These are phyloP conservation scores for Cordyceps farinosa DNA, from an alignment of 2,329 filamentous ascomycete species.

Conservation along the genomic window DNA sequence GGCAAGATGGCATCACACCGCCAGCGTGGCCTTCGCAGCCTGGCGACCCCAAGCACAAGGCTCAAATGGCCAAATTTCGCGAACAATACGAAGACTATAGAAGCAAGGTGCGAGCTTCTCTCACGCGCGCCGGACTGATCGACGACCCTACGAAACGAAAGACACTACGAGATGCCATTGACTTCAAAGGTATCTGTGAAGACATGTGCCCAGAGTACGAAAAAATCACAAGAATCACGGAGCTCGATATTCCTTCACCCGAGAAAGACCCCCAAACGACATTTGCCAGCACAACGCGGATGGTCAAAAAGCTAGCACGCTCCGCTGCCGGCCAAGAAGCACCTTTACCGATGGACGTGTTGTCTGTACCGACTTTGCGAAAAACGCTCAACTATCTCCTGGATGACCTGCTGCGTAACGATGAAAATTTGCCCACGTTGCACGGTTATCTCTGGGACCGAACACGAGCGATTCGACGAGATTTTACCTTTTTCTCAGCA, in stretches of 20 bases:
- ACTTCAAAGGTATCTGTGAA: conserved; percentile 65
- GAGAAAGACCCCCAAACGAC: conserved; percentile 48
- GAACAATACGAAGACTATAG: conserved; percentile 56
- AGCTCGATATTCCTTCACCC: conserved; percentile 53
- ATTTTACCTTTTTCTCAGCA: conserved; percentile 64
- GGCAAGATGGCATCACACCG: conserved; percentile 51
- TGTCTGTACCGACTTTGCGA: conserved; percentile 55
- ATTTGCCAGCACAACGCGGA: conserved; percentile 48
- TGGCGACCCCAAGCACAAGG: conserved; percentile 49
- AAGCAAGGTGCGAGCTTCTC: conserved; percentile 50
- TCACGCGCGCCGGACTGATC: conserved; percentile 58
- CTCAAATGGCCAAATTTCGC: conserved; percentile 51
- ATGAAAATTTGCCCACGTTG: conserved; percentile 51
- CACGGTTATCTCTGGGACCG: conserved; percentile 68
- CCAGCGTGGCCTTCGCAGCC: conserved; percentile 55
- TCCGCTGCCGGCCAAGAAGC: conserved; percentile 67
- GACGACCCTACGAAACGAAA: conserved; percentile 64
- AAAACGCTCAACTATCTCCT: conserved; percentile 62
- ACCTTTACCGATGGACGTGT: conserved; percentile 64
- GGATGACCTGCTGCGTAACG: conserved; percentile 52
- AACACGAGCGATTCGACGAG: conserved; percentile 63
- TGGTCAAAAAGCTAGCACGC: conserved; percentile 65
- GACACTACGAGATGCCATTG: conserved; percentile 59
- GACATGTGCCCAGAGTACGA: conserved; percentile 69
- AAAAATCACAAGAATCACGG: conserved; percentile 58